Percentiles rank a stretch among this genome's conserved stretches.
Evolutionary conservation across 2,329 filamentous ascomycete genomes (phyloP).

Genomic region (Aspergillus vadensis): DNA sequence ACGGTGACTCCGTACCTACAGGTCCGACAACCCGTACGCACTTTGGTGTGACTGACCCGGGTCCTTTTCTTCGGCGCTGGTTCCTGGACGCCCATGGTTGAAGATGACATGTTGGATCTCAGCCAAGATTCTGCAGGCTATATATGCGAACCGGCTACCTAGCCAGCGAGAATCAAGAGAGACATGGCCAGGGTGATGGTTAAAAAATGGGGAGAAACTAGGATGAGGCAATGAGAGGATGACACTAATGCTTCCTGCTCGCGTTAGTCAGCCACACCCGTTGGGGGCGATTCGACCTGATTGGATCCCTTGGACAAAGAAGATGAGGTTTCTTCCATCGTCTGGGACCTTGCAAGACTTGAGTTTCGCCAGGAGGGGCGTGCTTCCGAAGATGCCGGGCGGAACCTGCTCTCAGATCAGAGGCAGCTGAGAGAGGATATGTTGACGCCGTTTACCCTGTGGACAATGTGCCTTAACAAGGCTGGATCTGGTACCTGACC

Average conservation of each 20-base stretch:
- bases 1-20: not conserved
- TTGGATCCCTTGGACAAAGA: not conserved
- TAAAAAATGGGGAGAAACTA: not conserved
- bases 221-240: not conserved
- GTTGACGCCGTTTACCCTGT: too few species aligned
- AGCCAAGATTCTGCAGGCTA: not conserved
- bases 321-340: not conserved
- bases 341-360: too few species aligned
- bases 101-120: not conserved
- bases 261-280: not conserved
- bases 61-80: not conserved
- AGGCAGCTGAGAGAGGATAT: not conserved
- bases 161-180: not conserved
- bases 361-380: not conserved
- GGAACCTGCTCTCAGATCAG: not conserved
- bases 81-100: not conserved
- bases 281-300: not conserved
- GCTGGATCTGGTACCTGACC: too few species aligned
- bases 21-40: conserved; percentile 5
- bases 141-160: not conserved
- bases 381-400: not conserved
- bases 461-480: too few species aligned
- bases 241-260: not conserved
- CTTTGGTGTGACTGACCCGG: conserved; percentile 3
- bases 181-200: not conserved